These are phyloP conservation scores for Corniculantispora saksenae DNA, from an alignment of 2,329 filamentous ascomycete genomes.

Conservation along the genomic window DNA sequence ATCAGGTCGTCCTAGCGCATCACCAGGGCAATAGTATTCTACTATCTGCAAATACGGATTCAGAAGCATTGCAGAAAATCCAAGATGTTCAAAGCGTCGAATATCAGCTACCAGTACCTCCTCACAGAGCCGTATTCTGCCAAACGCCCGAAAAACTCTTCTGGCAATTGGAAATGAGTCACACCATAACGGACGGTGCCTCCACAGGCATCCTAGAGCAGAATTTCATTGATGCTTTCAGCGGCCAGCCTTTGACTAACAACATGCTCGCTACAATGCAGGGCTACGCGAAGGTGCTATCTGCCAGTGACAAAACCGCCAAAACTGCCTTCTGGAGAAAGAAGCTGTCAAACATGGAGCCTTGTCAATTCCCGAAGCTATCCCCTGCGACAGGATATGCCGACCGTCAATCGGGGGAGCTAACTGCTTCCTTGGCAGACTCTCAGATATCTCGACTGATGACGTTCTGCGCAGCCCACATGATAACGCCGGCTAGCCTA, in stretches of 20 bases:
- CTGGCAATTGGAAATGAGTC: constrained; percentile 11
- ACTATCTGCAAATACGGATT: neutral
- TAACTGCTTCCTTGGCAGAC: neutral
- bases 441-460: neutral
- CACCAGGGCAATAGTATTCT: neutral
- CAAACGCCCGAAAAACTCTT: neutral
- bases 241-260: neutral
- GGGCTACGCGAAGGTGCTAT: neutral
- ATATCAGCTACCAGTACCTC: neutral
- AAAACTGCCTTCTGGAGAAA: neutral
- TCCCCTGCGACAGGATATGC: neutral
- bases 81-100: neutral
- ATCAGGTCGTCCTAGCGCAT: neutral
- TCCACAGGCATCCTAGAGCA: neutral
- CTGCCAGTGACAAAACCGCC: neutral
- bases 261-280: neutral
- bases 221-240: neutral
- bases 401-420: neutral
- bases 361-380: neutral
- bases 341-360: neutral
- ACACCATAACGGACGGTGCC: constrained; percentile 1
- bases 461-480: neutral
- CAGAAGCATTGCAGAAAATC: neutral
- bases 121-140: neutral
- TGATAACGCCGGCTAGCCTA: neutral